phyloP scores from a whole-genome alignment of 1,284 basidiomycete species.

The Cryptococcus sp. region DNA sequence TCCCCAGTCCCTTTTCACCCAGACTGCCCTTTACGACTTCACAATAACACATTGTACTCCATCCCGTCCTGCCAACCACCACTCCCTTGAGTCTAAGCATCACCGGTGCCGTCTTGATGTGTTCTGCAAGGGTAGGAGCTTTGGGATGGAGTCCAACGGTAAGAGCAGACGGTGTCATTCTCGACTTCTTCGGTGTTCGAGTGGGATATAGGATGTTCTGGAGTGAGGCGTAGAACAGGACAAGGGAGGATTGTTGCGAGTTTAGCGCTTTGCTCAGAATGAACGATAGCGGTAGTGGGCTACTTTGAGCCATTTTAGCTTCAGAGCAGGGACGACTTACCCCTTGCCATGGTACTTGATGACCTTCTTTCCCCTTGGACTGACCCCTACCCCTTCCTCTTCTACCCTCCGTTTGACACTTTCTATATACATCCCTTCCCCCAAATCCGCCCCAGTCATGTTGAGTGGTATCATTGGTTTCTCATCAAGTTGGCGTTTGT shows the following conservation, averaged over 20 bases:
- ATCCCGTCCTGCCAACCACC: constrained; percentile 16
- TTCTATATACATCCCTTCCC: not conserved
- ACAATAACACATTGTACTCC: constrained; percentile 6
- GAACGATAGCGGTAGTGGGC: constrained; percentile 16
- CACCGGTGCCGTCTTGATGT: constrained; percentile 11
- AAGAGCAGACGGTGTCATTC: constrained; percentile 4
- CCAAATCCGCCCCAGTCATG: constrained; percentile 2
- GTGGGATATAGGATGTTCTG: constrained; percentile 21
- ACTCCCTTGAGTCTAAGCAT: constrained; percentile 1
- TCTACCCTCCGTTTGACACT: constrained; percentile 8
- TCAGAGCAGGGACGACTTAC: constrained; percentile 12
- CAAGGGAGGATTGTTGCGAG: constrained; percentile 22
- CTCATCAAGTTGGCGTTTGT: too few relatives aligned
- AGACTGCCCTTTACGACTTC: constrained; percentile 13
- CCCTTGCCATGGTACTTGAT: constrained; percentile 26
- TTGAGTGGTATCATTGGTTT: constrained; percentile 5
- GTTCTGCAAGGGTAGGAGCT: constrained; percentile 1
- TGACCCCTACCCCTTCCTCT: constrained; percentile 37
- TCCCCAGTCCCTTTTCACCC: not conserved
- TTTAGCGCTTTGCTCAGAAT: constrained; percentile 12
- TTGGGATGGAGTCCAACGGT: not conserved
- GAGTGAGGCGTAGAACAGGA: constrained; percentile 40
- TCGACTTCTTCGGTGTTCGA: not conserved
- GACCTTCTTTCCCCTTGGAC: constrained; percentile 29
- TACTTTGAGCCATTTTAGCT: constrained; percentile 1